phyloP scores from a whole-genome alignment of 2,329 filamentous ascomycete genomes.

The Fusarium heterosporum region DNA sequence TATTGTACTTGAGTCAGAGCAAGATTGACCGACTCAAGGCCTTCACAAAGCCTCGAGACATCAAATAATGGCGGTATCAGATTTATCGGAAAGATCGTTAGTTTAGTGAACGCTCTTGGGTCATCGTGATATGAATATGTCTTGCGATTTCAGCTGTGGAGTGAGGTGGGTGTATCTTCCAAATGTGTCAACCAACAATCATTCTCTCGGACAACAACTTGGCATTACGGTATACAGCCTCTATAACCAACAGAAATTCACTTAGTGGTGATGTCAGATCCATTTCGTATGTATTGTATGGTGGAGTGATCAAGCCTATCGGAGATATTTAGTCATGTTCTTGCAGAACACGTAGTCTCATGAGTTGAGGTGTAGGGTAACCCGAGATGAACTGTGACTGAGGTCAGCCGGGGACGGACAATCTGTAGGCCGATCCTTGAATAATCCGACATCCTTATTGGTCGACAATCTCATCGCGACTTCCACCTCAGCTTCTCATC shows the following conservation, averaged over 20 bases:
- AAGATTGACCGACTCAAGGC: not conserved
- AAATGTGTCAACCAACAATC: no score
- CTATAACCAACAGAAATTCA: no score
- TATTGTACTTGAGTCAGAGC: not conserved
- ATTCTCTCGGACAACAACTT: no score
- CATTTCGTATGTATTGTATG: no score
- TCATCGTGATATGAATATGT: not conserved
- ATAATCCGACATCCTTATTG: constrained; percentile 36
- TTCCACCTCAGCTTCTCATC: constrained; percentile 37
- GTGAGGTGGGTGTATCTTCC: no score
- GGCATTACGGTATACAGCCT: no score
- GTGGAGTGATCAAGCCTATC: no score
- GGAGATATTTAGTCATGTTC: no score
- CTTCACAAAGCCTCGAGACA: not conserved
- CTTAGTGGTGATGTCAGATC: no score
- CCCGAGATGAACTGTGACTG: not conserved
- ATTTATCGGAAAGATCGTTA: not conserved
- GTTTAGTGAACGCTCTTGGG: not conserved
- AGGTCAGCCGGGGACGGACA: constrained; percentile 40
- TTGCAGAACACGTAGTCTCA: no score
- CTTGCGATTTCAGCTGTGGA: no score
- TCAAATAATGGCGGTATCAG: not conserved
- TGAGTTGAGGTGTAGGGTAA: constrained; percentile 26
- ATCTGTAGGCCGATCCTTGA: constrained; percentile 33
- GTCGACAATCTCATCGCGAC: constrained; percentile 38